phyloP scores from a whole-genome alignment of 495 filamentous ascomycete species.

The Penicillium coffeae region DNA sequence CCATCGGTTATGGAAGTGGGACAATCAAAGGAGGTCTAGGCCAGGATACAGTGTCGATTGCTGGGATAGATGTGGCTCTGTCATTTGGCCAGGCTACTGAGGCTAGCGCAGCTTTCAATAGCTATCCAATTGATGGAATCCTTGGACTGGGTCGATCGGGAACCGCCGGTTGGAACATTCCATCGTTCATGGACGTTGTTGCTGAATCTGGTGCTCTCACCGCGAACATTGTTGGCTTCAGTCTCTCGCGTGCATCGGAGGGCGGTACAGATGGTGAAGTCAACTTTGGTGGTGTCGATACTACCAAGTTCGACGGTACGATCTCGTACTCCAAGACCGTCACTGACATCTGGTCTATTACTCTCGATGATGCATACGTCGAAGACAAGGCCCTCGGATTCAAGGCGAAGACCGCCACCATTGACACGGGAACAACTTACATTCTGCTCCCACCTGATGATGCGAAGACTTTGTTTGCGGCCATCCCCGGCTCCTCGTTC shows the following conservation, averaged over 20 bases:
- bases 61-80: conserved; percentile 55
- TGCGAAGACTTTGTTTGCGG: conserved; percentile 58
- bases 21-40: conserved; percentile 59
- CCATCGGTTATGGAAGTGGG: conserved; percentile 69
- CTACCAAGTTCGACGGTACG: conserved; percentile 58
- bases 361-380: conserved; percentile 57
- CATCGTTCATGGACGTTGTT: conserved; percentile 62
- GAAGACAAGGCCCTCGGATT: conserved; percentile 52
- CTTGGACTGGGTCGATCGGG: conserved; percentile 62
- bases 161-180: conserved; percentile 39
- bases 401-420: conserved; percentile 54
- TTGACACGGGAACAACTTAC: conserved; percentile 81
- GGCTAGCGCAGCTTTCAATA: conserved; percentile 63
- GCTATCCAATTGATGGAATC: conserved; percentile 85
- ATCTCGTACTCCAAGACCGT: conserved; percentile 58
- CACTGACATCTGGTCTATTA: conserved; percentile 60
- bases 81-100: conserved; percentile 66
- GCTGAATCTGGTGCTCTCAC: conserved; percentile 52
- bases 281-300: conserved; percentile 70
- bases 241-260: conserved; percentile 60
- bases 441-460: conserved; percentile 64
- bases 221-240: conserved; percentile 64
- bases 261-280: conserved; percentile 66
- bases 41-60: conserved; percentile 61
- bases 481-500: conserved; percentile 56